Conservation (phyloP, 2,329 filamentous ascomycete genomes). For the Colletotrichum theobromicola region DNA sequence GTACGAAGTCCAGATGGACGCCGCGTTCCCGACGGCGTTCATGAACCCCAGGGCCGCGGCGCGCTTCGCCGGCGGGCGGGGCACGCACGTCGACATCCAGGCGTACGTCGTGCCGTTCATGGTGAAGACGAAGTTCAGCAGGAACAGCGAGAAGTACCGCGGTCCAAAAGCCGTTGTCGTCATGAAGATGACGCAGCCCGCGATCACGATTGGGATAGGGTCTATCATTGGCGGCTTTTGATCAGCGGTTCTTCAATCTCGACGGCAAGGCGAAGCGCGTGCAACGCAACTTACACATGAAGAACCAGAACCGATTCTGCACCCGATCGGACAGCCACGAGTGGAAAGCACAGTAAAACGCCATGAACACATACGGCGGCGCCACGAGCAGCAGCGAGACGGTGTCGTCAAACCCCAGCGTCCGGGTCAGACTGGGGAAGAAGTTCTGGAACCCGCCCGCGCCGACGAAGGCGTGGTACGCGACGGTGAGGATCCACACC, state of each 20-base stretch:
- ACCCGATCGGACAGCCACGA: neutral
- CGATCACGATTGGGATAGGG: constrained; percentile 54
- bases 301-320: neutral
- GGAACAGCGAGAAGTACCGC: constrained; percentile 61
- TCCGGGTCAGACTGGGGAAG: neutral
- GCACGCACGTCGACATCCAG: constrained; percentile 56
- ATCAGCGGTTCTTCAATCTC: no score
- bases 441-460: neutral
- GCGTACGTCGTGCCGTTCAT: constrained; percentile 54
- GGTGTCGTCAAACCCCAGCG: neutral
- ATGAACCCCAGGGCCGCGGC: constrained; percentile 33
- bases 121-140: constrained; percentile 60
- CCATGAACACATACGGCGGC: neutral
- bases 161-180: constrained; percentile 53
- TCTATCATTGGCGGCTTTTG: constrained; percentile 24
- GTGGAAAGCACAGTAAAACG: neutral
- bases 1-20: neutral
- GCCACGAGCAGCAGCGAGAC: neutral
- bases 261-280: no score
- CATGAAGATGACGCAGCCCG: constrained; percentile 61
- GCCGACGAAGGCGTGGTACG: neutral
- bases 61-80: constrained; percentile 58
- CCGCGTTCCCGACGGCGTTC: neutral
- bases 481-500: neutral
- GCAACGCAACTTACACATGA: neutral